phyloP scores from a whole-genome alignment of 768 basidiomycete species.

The Boletus coccyginus region DNA sequence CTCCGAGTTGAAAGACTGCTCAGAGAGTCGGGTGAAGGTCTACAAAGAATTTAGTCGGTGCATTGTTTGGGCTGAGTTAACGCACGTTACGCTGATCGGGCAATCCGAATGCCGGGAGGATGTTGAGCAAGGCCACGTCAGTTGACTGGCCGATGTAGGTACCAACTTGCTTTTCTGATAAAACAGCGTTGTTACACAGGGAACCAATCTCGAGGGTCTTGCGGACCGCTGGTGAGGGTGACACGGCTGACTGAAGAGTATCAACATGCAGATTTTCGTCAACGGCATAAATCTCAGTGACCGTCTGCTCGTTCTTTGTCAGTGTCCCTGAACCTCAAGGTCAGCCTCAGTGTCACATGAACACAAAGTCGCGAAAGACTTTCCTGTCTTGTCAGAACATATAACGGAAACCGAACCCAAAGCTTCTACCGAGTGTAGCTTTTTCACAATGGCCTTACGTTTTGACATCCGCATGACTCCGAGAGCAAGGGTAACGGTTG shows the following conservation, averaged over 20 bases:
- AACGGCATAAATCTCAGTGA: constrained; percentile 82
- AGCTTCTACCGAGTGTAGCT: constrained; percentile 91
- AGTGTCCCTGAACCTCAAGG: constrained; percentile 58
- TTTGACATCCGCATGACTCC: constrained; percentile 94
- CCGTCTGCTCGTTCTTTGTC: constrained; percentile 95
- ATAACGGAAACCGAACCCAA: constrained; percentile 96
- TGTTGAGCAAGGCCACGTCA: constrained; percentile 87
- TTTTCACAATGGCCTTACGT: constrained; percentile 95
- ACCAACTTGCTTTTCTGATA: constrained; percentile 63
- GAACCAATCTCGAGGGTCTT: constrained; percentile 81
- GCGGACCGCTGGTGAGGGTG: constrained; percentile 62
- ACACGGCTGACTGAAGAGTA: constrained; percentile 37
- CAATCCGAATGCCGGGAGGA: constrained; percentile 62
- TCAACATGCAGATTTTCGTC: constrained; percentile 77
- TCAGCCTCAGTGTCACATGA: background rate
- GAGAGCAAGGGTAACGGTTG: constrained; percentile 93
- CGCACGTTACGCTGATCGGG: constrained; percentile 71
- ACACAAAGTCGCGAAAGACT: constrained; percentile 7
- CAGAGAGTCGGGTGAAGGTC: constrained; percentile 69
- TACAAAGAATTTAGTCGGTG: constrained; percentile 25
- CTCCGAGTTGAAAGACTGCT: constrained; percentile 91
- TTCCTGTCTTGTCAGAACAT: constrained; percentile 95
- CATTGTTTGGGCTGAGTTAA: constrained; percentile 2
- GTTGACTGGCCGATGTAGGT: constrained; percentile 84
- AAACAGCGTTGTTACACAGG: constrained; percentile 85